Evolutionary conservation across 2,329 filamentous ascomycete genomes (phyloP), one percentile per base, ranked within the genome.

Genomic region (Talaromyces piceae): DNA sequence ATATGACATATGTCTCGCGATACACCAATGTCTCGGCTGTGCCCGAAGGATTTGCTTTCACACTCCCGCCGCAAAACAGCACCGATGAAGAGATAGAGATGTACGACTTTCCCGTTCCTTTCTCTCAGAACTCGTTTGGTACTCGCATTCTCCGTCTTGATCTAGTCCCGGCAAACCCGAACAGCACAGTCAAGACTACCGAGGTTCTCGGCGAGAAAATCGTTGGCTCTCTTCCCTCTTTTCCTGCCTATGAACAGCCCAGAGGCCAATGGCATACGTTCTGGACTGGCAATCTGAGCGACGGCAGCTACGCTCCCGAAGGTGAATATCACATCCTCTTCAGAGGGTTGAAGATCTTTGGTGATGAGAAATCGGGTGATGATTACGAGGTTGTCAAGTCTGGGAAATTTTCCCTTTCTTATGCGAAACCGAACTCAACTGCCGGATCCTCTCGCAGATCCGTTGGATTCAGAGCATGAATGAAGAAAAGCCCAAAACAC

Each of bases 331-430:
- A 50, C 45, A 54, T 66, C 12, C 52, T 64, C 5, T 56, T 61
- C 11, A 56, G 60, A n/a, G 64, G 57, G 4, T 54, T 66, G 28
- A 59, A 56, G 45, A 58, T 65, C 25, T 65, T 61, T 47, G 64
- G 63, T 5, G 57, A 66, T 26, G 48, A 54, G 41, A 47, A 49
- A 5, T 53, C 56, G 3, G 50, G 51, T 7, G 56, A 57, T 22
- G 63, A 64, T 41, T 65, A 62, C 45, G 59, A 64, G 20, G 47
- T 53, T 13, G 56, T 58, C 4, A 56, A 57, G 27, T 59, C 56
- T 16, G 56, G 59, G 37, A 55, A 58, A 2, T 65, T 65, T 45
- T 51, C 49, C 12, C n/a, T 51, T 12, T 8, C n/a, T 12, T 51
- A 51, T 22, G 39, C 20, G 12, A 13, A 18, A 12, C 8, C 20